A percentile compares a stretch with the other conserved stretches of the same genome.
These are phyloP conservation scores for Rhizophlyctis rosea DNA, from an alignment of 192 early-diverging fungal genomes.

Conservation along the genomic window DNA sequence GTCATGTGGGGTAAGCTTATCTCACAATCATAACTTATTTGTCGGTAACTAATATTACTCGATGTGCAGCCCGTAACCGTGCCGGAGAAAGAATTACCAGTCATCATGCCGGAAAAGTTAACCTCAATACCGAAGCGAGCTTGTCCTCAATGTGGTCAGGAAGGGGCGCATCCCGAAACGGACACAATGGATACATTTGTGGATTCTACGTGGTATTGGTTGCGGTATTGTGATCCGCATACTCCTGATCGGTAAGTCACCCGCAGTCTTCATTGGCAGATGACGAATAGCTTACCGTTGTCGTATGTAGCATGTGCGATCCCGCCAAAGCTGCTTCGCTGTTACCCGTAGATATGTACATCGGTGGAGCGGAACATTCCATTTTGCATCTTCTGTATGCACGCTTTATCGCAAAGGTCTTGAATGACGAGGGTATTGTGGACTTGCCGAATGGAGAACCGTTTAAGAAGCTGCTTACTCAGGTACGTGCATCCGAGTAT, in stretches of 20 bases:
- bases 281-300: slow-evolving; percentile 8
- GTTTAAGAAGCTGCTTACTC: slow-evolving; percentile 78
- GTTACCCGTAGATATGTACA: slow-evolving; percentile 89
- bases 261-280: no score
- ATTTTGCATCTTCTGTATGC: slow-evolving; percentile 93
- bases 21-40: slow-evolving; percentile 4
- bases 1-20: slow-evolving; percentile 58
- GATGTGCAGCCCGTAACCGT: slow-evolving; percentile 69
- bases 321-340: slow-evolving; percentile 34
- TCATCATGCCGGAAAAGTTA: slow-evolving; percentile 63
- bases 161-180: slow-evolving; percentile 71
- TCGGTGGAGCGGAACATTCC: slow-evolving; percentile 93
- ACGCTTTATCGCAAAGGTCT: slow-evolving; percentile 84
- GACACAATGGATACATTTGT: slow-evolving; percentile 99
- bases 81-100: slow-evolving; percentile 74
- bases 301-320: slow-evolving; percentile 23
- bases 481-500: slow-evolving; percentile 51
- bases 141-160: slow-evolving; percentile 20
- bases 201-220: slow-evolving; percentile 96
- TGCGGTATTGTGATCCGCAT: slow-evolving; percentile 77
- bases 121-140: slow-evolving; percentile 8
- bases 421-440: slow-evolving; percentile 46
- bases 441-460: slow-evolving; percentile 72
- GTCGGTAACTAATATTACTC: not conserved
- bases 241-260: no score